Base-by-base conservation (phyloP, 768 basidiomycete genomes). In the Hypsizygus marmoreus region DNA sequence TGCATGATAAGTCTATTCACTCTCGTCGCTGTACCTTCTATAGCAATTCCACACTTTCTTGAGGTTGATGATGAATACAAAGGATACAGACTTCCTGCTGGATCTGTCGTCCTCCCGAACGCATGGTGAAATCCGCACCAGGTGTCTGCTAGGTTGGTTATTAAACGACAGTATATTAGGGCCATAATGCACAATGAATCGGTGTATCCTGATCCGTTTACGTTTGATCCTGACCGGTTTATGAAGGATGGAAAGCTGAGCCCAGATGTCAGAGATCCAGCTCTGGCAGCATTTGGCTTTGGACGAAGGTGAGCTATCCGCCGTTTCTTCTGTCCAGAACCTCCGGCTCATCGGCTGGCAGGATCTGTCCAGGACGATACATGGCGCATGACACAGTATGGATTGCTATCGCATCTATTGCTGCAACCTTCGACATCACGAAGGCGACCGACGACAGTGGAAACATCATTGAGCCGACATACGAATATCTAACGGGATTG, bases 171-270 rank as follows among this genome's bases (percentile, higher is more conserved):
- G 16, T 16, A 34, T 8, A 25, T 16, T 30, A 72, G 71, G 72
- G 62, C 63, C 9, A 67, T 74, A 25, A 49, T 63, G 6, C 63
- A 59, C 39, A 56, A 74, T 19, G 58, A 63, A 42, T 42, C 49
- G 7, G 53, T 53, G 16, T 73, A 71, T 45, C 61, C 65, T 4
- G 52, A 67, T 3, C 65, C 70, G 3, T 39, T 56, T 0, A 33
- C 11, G 9, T 72, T 72, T 54, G 52, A 55, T n/a, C 72, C 71
- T 3, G 72, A 68, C 14, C 56, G 73, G 6, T 74, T 68, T 46
- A 34, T 66, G 58, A 51, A 71, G 54, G 43, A 62, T 40, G 22
- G 53, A 2, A 57, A 62, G 22, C 30, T 54, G 22, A 47, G 53
- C 11, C 43, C 32, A 9, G 45, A 38, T 9, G 47, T 60, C 12